Base-by-base conservation (phyloP, 176 grass and related monocot genomes). In the Luzula sylvatica region DNA sequence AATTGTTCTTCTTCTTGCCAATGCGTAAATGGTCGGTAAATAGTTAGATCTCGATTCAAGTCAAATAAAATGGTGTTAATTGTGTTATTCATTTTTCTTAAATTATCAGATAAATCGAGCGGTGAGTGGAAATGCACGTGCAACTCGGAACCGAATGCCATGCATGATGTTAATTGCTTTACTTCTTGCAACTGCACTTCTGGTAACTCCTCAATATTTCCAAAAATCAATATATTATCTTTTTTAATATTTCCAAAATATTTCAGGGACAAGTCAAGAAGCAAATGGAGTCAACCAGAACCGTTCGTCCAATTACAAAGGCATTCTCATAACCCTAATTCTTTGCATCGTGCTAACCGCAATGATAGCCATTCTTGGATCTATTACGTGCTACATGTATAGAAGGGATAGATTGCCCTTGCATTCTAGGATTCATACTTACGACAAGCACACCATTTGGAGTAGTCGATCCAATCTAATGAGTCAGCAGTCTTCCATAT, bases 181-280 rank as follows among this genome's bases (percentile, higher is more conserved):
- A 74, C 70, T 75, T 71, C 85, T 51, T 98, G 92, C 55, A 90
- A 98, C 69, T 98, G 92, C 78, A 98, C 81, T 52, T 80, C 71
- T 0, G 85, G 92, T 98, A 75, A 56, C 38, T 50, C 35, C 48
- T 46, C 46, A 14, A 16, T 41, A 9, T 20, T n/a, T 20, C 23
- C 3, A 23, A 61, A 66, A 29, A 14, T 3, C 23, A 38, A 67
- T 50, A 50, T 15, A 53, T 17, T 40, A 45, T 39, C 26, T 15
- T 70, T 48, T 27, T 43, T 42, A 47, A 23, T 32, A 58, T n/a
- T 12, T 45, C 0, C 16, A 20, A 12, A 12, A 7, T 82, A 35
- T 11, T 65, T 29, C 3, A 40, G 56, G 28, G 44, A 40, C 61
- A 50, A 67, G 68, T 62, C 12, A 72, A 84, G 85, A 71, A 65